Evolutionary conservation across 192 early-diverging fungal species (phyloP), one percentile per base, ranked within the genome.

Genomic region (Mortierella claussenii): DNA sequence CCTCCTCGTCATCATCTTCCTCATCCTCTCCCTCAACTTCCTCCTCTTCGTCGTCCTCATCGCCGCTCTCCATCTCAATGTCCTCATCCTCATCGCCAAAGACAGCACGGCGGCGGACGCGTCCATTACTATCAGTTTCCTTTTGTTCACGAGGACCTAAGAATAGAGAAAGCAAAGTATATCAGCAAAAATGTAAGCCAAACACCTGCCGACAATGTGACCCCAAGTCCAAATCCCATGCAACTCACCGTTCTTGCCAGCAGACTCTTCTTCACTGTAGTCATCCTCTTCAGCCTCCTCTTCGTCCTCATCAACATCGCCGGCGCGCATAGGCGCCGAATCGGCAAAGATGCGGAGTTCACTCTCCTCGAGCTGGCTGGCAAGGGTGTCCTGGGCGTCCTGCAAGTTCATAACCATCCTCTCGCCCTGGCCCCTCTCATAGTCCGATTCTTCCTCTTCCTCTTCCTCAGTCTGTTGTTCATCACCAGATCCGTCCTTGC

Each of bases 391-490:
- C 37, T 79, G 68, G 12, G 87, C 93, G 75, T 95, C 92, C 79
- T 99, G 97, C 53, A 99, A 80, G 65, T 94, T 89, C 69, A 91
- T 89, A 23, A 99, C 95, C 90, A 99, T 93, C 59, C 89, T 86
- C 68, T 99, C 96, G 21, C 97, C 97, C 46, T 65, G 87, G 32
- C 65, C 88, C 78, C 74, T 81, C 51, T 83, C 85, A 33, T 85
- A 81, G 32, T 85, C 85, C 55, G 85, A 79, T 23, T 85, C 79
- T 26, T 83, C 71, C 13, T 79, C 79, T 15, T 73, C 64, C 3
- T 82, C 81, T 17, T 60, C 65, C 27, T 78, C 61, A 21, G 79
- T 80, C 53, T 78, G 55, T 1, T 58, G 64, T 9, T 75, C 62
- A 23, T 60, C 81, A 0, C 57, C 69, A 28, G 51, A 60, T 23